Conservation (phyloP, 2,329 filamentous ascomycete species). For the Fusarium nisikadoi region DNA sequence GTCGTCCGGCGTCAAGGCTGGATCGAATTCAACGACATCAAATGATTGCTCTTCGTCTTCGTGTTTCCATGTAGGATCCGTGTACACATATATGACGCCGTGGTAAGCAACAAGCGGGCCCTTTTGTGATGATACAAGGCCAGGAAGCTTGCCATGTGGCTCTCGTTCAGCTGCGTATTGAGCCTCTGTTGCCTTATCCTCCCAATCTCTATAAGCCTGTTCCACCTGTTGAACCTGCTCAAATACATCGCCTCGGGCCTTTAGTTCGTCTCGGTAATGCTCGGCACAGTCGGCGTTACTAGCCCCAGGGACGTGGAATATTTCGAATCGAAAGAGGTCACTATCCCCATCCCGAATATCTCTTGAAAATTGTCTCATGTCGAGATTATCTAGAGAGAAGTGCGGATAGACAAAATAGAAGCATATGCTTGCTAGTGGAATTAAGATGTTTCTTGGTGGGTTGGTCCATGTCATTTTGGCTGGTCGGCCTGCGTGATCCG, state of each 20-base stretch:
- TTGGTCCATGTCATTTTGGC: background rate
- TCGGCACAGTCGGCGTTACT: background rate
- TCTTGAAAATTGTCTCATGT: fast-evolving
- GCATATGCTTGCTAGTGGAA: background rate
- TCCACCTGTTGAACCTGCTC: background rate
- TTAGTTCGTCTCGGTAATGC: background rate
- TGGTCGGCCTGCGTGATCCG: background rate
- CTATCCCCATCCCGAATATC: background rate
- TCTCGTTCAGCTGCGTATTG: background rate
- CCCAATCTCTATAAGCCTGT: background rate
- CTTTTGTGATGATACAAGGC: background rate
- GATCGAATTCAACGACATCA: background rate
- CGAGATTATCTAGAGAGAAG: background rate
- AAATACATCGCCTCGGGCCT: background rate
- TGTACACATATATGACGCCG: background rate
- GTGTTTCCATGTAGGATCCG: background rate
- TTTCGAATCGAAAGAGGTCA: background rate
- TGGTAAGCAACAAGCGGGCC: background rate
- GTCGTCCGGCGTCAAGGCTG: background rate
- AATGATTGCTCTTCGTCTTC: background rate
- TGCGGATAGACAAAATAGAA: background rate
- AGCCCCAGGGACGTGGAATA: background rate
- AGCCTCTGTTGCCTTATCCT: fast-evolving
- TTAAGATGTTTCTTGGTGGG: background rate
- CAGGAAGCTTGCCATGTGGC: background rate